phyloP scores from a whole-genome alignment of 306 rosid species.

The Sindora glabra region DNA sequence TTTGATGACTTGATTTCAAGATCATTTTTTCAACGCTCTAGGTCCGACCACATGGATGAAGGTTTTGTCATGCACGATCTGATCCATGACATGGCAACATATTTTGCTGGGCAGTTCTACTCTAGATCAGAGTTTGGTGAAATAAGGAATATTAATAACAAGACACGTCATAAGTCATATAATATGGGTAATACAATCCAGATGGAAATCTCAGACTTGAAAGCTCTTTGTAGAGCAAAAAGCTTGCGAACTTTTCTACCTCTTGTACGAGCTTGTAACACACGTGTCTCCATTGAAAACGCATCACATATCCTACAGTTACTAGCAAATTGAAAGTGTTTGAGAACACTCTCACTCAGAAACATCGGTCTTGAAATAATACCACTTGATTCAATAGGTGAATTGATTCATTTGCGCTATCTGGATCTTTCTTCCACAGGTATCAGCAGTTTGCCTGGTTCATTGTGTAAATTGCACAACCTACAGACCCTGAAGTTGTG shows the following conservation, averaged over 20 bases:
- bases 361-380: not conserved
- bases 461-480: slow-evolving; percentile 4
- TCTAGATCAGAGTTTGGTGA: not conserved
- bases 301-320: no score
- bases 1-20: slow-evolving; percentile 6
- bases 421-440: not conserved
- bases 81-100: slow-evolving; percentile 5
- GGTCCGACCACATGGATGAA: accelerated
- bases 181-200: not conserved
- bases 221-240: not conserved
- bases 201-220: not conserved
- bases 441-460: not conserved
- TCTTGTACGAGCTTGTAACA: not conserved
- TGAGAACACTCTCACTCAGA: not conserved
- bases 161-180: slow-evolving; percentile 4
- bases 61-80: slow-evolving; percentile 20
- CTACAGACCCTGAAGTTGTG: not conserved
- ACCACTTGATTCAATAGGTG: not conserved
- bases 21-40: slow-evolving; percentile 9
- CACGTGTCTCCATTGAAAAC: not conserved
- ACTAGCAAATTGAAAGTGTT: not conserved
- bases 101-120: not conserved
- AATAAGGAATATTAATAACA: not conserved
- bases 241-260: slow-evolving; percentile 5
- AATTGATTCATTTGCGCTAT: slow-evolving; percentile 6